Evolutionary conservation across 2,329 filamentous ascomycete species (phyloP).

Genomic region (Fusarium vanettenii): DNA sequence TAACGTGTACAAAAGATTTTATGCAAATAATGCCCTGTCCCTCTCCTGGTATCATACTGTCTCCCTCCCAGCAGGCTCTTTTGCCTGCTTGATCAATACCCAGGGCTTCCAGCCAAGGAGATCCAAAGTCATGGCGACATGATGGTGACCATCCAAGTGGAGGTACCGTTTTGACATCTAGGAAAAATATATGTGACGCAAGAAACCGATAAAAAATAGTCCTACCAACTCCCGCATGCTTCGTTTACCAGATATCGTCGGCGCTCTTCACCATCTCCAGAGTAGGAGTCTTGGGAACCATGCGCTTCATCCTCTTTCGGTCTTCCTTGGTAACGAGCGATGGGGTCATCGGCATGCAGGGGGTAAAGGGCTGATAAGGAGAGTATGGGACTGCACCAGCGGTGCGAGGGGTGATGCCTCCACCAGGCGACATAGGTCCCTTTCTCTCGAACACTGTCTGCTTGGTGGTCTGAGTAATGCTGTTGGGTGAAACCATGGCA

Average conservation of each 20-base stretch:
- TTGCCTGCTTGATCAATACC: conserved; percentile 14
- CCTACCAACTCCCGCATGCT: conserved; percentile 3
- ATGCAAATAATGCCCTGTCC: conserved; percentile 22
- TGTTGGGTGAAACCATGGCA: conserved; percentile 62
- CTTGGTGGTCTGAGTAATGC: conserved; percentile 63
- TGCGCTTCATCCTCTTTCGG: conserved; percentile 73
- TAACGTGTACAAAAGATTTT: conserved; percentile 25
- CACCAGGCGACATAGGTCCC: conserved; percentile 65
- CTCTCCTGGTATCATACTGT: conserved; percentile 17
- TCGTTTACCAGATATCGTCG: conserved; percentile 72
- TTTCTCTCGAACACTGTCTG: conserved; percentile 73
- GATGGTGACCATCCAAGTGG: conserved; percentile 23
- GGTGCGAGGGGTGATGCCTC: conserved; percentile 71
- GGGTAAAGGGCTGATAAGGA: conserved; percentile 83
- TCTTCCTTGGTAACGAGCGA: conserved; percentile 77
- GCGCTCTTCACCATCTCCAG: conserved; percentile 70
- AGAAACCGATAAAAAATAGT: conserved; percentile 12
- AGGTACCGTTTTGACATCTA: conserved; percentile 41
- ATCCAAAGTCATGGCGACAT: conserved; percentile 41
- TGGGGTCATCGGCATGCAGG: conserved; percentile 81
- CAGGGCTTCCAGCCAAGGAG: conserved; percentile 11
- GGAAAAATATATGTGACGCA: conserved; percentile 29
- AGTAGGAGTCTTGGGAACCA: conserved; percentile 72
- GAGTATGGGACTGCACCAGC: conserved; percentile 76
- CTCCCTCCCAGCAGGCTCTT: conserved; percentile 12